Conservation (phyloP, 2,329 filamentous ascomycete species). For the Beauveria scarabaeidicola region DNA sequence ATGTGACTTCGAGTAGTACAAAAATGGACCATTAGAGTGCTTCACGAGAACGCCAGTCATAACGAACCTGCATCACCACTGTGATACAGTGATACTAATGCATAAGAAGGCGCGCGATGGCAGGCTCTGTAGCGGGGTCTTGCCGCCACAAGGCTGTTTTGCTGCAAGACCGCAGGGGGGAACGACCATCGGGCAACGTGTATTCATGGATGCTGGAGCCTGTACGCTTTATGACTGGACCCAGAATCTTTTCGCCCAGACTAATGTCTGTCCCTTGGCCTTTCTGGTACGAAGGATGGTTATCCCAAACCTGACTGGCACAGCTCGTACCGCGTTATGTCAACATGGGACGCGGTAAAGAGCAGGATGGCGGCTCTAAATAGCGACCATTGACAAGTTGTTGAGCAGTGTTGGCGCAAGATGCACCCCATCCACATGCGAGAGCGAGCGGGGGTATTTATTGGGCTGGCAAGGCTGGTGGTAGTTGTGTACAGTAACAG, state of each 20-base stretch:
- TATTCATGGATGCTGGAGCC: neutral
- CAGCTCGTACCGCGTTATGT: neutral
- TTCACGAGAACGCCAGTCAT: constrained; percentile 1
- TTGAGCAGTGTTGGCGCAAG: neutral
- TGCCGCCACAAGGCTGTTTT: neutral
- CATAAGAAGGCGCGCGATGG: neutral
- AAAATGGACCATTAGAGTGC: neutral
- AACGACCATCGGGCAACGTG: neutral
- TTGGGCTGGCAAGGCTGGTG: no score
- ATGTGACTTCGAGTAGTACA: neutral
- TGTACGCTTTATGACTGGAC: neutral
- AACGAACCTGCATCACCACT: constrained; percentile 1
- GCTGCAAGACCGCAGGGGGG: neutral
- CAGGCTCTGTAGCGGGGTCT: neutral
- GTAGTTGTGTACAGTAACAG: no score
- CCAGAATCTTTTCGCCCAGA: neutral
- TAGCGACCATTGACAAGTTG: neutral
- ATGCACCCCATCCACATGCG: neutral
- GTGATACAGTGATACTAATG: neutral
- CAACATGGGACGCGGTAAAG: neutral
- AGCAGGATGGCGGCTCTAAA: no score
- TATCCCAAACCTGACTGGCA: neutral
- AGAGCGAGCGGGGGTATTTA: neutral
- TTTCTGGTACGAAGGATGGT: neutral
- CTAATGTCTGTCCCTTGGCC: neutral